These are phyloP conservation scores for Prunus kanzakura DNA, from an alignment of 306 rosid species.

Conservation along the genomic window DNA sequence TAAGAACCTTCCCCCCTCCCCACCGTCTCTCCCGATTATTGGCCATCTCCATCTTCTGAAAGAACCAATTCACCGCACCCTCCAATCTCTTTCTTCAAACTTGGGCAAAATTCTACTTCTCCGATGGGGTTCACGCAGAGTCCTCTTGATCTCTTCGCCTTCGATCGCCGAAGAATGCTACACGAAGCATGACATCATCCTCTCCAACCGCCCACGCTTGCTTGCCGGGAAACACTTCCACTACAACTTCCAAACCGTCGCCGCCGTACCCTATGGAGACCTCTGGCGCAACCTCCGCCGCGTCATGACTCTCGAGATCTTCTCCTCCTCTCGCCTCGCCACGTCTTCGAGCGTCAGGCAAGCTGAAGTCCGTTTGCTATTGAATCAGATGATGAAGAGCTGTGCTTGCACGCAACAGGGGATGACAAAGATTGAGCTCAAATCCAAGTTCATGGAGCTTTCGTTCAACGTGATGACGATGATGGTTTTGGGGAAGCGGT, in stretches of 20 bases:
- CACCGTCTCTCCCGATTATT: constrained; percentile 21
- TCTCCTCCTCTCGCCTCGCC: constrained; percentile 23
- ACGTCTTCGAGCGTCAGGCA: not conserved
- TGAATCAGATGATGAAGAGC: not conserved
- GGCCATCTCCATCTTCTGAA: constrained; percentile 48
- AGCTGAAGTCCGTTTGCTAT: constrained; percentile 12
- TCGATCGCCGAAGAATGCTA: constrained; percentile 28
- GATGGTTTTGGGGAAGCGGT: constrained; percentile 26
- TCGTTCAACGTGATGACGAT: constrained; percentile 20
- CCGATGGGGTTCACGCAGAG: constrained; percentile 15
- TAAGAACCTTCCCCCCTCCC: constrained; percentile 28
- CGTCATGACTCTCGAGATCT: constrained; percentile 11
- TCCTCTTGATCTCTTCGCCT: constrained; percentile 18
- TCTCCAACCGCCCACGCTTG: constrained; percentile 28
- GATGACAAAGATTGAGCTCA: constrained; percentile 4
- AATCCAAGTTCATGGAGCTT: constrained; percentile 12
- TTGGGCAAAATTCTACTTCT: constrained; percentile 19
- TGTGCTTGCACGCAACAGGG: not conserved
- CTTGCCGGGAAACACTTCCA: constrained; percentile 21
- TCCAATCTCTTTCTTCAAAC: not conserved
- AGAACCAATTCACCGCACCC: constrained; percentile 24
- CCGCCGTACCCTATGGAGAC: constrained; percentile 12
- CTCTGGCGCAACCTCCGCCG: constrained; percentile 36
- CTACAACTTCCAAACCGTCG: constrained; percentile 22
- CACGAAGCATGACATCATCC: constrained; percentile 27